These are phyloP conservation scores for Fusarium solani-melongenae DNA, from an alignment of 2,329 filamentous ascomycete species.

Conservation along the genomic window DNA sequence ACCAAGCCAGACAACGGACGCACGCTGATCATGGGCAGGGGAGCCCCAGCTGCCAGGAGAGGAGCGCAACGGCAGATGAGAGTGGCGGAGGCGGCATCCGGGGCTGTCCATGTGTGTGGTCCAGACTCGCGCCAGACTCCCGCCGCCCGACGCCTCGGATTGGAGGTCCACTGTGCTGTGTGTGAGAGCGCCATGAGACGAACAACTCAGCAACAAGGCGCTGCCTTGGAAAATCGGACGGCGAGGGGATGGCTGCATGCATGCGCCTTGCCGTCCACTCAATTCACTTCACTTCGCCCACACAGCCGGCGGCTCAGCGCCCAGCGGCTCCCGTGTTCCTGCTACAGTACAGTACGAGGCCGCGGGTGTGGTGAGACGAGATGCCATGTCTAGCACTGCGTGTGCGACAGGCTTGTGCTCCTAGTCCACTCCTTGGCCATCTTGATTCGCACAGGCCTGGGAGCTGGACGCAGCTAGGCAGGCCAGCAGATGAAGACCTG, in stretches of 20 bases:
- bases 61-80: constrained; percentile 39
- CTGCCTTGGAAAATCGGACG: constrained; percentile 1
- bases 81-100: constrained; percentile 42
- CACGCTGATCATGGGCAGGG: constrained; percentile 27
- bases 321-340: constrained; percentile 23
- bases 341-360: constrained; percentile 14
- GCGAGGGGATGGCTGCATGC: not conserved
- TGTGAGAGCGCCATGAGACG: constrained; percentile 14
- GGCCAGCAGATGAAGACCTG: constrained; percentile 19
- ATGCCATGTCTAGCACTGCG: constrained; percentile 20
- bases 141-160: constrained; percentile 25
- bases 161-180: constrained; percentile 22
- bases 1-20: not conserved
- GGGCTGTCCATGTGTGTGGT: constrained; percentile 40
- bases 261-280: constrained; percentile 1
- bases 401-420: constrained; percentile 34
- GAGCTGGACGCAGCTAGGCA: constrained; percentile 37
- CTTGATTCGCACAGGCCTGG: constrained; percentile 39
- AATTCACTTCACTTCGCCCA: not conserved
- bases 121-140: constrained; percentile 32
- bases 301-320: not conserved
- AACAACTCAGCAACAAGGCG: constrained; percentile 2
- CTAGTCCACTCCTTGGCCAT: constrained; percentile 17
- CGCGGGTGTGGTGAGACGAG: constrained; percentile 37
- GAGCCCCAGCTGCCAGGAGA: constrained; percentile 10